A percentile compares a stretch with the other conserved stretches of the same genome.
Conservation (phyloP, 2,329 filamentous ascomycete genomes). For the Leptographium wingfieldii region DNA sequence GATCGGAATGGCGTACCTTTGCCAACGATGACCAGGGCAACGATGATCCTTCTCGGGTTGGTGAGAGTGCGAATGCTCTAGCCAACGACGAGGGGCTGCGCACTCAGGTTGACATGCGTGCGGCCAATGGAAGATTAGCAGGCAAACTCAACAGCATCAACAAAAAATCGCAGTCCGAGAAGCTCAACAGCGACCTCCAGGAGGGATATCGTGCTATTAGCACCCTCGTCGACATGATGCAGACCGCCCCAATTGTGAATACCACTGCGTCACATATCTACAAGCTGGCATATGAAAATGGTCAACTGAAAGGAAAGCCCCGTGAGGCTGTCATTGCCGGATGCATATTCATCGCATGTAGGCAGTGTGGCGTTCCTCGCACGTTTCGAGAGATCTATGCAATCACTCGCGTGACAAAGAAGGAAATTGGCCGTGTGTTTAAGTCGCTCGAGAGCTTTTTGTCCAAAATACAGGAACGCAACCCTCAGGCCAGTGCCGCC, state of each 20-base stretch:
- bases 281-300: conserved; percentile 87
- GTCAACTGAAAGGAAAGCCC: conserved; percentile 89
- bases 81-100: conserved; percentile 14
- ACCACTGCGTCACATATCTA: conserved; percentile 91
- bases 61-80: conserved; percentile 81
- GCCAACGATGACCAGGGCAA: conserved; percentile 95
- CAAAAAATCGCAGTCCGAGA: conserved; percentile 17
- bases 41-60: conserved; percentile 95
- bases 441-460: conserved; percentile 86
- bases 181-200: conserved; percentile 35
- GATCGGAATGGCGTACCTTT: conserved; percentile 98
- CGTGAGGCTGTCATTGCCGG: conserved; percentile 89
- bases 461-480: conserved; percentile 55
- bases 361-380: conserved; percentile 72
- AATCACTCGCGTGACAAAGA: conserved; percentile 87
- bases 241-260: conserved; percentile 66
- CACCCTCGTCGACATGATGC: conserved; percentile 72
- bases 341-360: conserved; percentile 95
- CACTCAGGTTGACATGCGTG: conserved; percentile 15
- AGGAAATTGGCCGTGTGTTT: conserved; percentile 93
- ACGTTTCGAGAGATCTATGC: conserved; percentile 93
- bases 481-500: conserved; percentile 32
- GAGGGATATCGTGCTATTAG: conserved; percentile 79
- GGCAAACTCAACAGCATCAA: conserved; percentile 17
- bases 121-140: conserved; percentile 13